A percentile compares a stretch with the other conserved stretches of the same genome.
Evolutionary conservation across 352 stramenopile genomes (phyloP).

Genomic region (Phytophthora syringae): DNA sequence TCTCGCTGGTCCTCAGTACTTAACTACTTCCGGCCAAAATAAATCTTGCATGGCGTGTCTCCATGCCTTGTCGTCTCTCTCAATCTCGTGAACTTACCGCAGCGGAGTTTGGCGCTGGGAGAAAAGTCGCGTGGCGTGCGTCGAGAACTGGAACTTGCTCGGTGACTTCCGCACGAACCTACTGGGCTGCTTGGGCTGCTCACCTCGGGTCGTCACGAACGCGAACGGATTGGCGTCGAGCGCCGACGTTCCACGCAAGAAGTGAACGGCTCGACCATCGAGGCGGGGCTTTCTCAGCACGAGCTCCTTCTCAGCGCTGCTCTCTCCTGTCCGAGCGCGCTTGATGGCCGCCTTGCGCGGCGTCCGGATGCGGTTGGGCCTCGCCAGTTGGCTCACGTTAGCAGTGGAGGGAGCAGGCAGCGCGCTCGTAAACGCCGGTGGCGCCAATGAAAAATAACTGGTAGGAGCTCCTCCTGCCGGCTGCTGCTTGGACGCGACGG

Average conservation of each 20-base stretch:
- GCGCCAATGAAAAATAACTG: constrained; percentile 23
- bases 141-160: constrained; percentile 61
- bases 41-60: constrained; percentile 33
- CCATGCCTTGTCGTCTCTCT: background rate
- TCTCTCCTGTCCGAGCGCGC: constrained; percentile 49
- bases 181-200: constrained; percentile 8
- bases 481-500: background rate
- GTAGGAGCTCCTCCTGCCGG: constrained; percentile 9
- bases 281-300: constrained; percentile 62
- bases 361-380: constrained; percentile 51
- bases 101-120: constrained; percentile 50
- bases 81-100: constrained; percentile 34
- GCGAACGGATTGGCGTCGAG: constrained; percentile 24
- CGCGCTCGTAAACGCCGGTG: constrained; percentile 35
- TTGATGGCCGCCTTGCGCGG: constrained; percentile 71
- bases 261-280: constrained; percentile 31
- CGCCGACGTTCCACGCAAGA: constrained; percentile 7
- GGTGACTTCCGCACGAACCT: constrained; percentile 43
- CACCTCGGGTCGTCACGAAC: constrained; percentile 27
- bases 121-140: constrained; percentile 48
- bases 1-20: constrained; percentile 17
- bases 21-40: constrained; percentile 25
- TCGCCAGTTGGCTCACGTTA: constrained; percentile 49
- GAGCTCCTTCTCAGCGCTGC: constrained; percentile 59
- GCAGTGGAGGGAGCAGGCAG: constrained; percentile 29